These are phyloP conservation scores for Neurospora sp. DNA, from an alignment of 495 filamentous ascomycete genomes.

Conservation along the genomic window DNA sequence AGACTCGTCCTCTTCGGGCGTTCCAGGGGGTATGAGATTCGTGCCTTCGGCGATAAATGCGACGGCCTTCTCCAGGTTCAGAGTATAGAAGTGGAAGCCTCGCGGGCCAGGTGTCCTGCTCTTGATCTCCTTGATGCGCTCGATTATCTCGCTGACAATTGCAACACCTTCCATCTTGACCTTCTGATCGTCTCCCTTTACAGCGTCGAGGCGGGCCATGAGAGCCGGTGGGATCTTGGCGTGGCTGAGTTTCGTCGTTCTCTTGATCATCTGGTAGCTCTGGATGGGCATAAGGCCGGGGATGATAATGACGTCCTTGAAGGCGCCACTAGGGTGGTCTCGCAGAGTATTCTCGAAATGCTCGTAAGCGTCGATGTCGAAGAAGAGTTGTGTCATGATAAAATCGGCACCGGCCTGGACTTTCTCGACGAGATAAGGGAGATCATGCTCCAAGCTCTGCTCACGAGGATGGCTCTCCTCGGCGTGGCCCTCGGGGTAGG, in stretches of 20 bases:
- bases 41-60: conserved; percentile 83
- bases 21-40: conserved; percentile 61
- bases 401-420: conserved; percentile 88
- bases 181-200: conserved; percentile 84
- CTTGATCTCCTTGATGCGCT: conserved; percentile 54
- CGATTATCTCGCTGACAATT: conserved; percentile 61
- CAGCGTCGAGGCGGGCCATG: conserved; percentile 59
- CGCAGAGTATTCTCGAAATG: conserved; percentile 69
- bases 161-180: conserved; percentile 70
- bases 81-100: conserved; percentile 95
- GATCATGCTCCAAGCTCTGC: conserved; percentile 69
- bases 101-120: conserved; percentile 39
- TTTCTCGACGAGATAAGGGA: conserved; percentile 89
- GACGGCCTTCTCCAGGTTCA: conserved; percentile 94
- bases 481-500: conserved; percentile 94
- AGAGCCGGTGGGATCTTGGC: conserved; percentile 66
- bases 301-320: conserved; percentile 83
- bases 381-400: conserved; percentile 99
- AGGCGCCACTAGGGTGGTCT: conserved; percentile 72
- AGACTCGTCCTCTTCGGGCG: conserved; percentile 27
- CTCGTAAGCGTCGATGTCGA: conserved; percentile 72
- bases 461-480: conserved; percentile 70
- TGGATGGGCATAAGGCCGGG: conserved; percentile 97
- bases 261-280: conserved; percentile 86
- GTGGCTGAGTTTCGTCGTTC: conserved; percentile 92